Base-by-base conservation (phyloP, 345 rosid genomes). In the Melaleuca quinquenervia region DNA sequence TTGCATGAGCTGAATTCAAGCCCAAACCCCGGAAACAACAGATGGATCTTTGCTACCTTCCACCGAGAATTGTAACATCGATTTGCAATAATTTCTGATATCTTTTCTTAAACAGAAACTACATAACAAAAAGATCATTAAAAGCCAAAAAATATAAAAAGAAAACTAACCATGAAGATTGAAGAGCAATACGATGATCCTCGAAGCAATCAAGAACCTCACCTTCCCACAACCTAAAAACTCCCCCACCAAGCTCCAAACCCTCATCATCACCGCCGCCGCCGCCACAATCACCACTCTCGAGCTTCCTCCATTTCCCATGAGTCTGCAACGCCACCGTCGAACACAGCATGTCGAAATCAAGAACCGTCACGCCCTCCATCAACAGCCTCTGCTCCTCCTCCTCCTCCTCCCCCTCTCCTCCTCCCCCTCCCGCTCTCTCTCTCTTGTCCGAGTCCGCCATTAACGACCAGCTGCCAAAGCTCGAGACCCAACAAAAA, bases 151-250 rank as follows among this genome's bases (percentile, higher is more conserved):
- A 60, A 54, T n/a, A 2, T 82, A 50, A 7, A 84, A 16, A 58
- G 29, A 24, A 50, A n/a, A 87, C 90, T 36, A 27, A 97, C 99
- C 97, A 96, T 78, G 94, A 84, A 52, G 99, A 94, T 93, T 97
- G 92, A 76, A 94, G 87, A 86, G 98, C 96, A 85, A 96, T 83
- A 50, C 91, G 95, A 88, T 94, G 96, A 90, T 97, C 95, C 53
- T 95, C 95, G 62, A 93, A 90, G 91, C 94, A 95, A 89, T 93
- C 98, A 83, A 94, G 92, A 29, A 95, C 93, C 85, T 92, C 96
- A 55, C 98, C 98, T 92, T 97, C 99, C 99, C 99, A 97, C 94
- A 97, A 90, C 90, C 99, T 92, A 5, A 96, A 94, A 82, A 94
- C 98, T 50, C 94, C 95, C 14, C 93, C 94, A 8, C 95, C 95